phyloP scores from a whole-genome alignment of 2,329 filamentous ascomycete genomes.

The Davidsoniella eucalypti region DNA sequence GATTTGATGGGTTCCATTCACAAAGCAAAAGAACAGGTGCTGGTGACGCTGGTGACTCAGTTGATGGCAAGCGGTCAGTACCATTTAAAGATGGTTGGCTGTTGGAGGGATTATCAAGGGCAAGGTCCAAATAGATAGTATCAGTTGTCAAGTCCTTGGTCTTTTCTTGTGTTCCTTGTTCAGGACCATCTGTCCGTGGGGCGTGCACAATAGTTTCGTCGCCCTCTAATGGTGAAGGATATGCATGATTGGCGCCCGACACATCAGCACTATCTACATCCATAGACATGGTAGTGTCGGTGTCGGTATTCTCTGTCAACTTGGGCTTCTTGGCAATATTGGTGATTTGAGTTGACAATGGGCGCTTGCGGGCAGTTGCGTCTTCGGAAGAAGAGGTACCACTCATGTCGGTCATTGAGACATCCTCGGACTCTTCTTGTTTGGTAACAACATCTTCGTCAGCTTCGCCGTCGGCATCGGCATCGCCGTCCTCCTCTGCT shows the following conservation, averaged over 20 bases:
- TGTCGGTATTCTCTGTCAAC: conserved; percentile 10
- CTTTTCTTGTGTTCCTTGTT: conserved; percentile 49
- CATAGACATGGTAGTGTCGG: conserved; percentile 27
- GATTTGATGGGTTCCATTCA: conserved; percentile 51
- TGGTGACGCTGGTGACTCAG: conserved; percentile 27
- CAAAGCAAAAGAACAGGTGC: conserved; percentile 48
- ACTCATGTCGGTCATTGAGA: conserved; percentile 8
- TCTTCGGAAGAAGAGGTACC: conserved; percentile 4
- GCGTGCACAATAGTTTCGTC: conserved; percentile 36
- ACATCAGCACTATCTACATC: conserved; percentile 35
- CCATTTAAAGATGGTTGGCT: conserved; percentile 19
- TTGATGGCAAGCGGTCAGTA: neutral
- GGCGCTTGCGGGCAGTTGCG: conserved; percentile 7
- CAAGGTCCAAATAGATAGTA: conserved; percentile 44
- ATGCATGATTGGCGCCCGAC: conserved; percentile 39
- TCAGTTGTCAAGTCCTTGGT: conserved; percentile 41
- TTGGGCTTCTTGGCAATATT: conserved; percentile 11
- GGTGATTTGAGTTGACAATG: conserved; percentile 9
- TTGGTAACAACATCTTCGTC: conserved; percentile 12
- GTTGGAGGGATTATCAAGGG: conserved; percentile 23
- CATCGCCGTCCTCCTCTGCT: conserved; percentile 22
- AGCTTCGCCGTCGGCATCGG: conserved; percentile 16
- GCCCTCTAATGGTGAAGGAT: conserved; percentile 46
- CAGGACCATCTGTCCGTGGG: conserved; percentile 42
- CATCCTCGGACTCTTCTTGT: conserved; percentile 10